Percentiles rank a stretch among this genome's conserved stretches.
phyloP scores from a whole-genome alignment of 2,329 filamentous ascomycete species.

The Parasarocladium wereldwijsianum region DNA sequence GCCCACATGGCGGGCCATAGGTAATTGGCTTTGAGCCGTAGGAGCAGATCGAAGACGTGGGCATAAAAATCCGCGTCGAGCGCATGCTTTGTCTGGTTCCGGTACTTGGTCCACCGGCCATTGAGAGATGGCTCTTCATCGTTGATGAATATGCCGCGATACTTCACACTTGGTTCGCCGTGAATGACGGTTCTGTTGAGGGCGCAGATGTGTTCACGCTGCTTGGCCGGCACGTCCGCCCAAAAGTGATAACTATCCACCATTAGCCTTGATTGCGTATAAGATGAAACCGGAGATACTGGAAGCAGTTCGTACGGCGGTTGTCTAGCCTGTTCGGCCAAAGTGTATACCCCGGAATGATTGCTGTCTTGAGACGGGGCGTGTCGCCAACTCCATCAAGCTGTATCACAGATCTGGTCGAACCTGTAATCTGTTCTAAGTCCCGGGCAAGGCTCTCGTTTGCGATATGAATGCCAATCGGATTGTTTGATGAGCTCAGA shows the following conservation, averaged over 20 bases:
- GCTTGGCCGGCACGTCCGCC: constrained; percentile 42
- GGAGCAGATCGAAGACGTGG: constrained; percentile 53
- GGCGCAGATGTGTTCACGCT: constrained; percentile 38
- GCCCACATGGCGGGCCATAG: constrained; percentile 60
- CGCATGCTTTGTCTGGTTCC: constrained; percentile 28
- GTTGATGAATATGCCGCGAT: constrained; percentile 57
- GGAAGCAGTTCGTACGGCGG: too few relatives aligned
- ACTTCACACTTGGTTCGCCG: constrained; percentile 47
- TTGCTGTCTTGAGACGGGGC: too few relatives aligned
- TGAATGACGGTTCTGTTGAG: constrained; percentile 39
- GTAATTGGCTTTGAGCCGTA: constrained; percentile 56
- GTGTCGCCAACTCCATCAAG: too few relatives aligned
- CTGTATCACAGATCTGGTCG: too few relatives aligned
- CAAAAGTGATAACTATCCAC: constrained; percentile 4
- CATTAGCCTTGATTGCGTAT: too few relatives aligned
- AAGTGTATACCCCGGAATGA: too few relatives aligned
- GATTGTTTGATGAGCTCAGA: too few relatives aligned
- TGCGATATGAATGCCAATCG: too few relatives aligned
- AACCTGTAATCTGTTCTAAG: too few relatives aligned
- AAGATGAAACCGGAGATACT: too few relatives aligned
- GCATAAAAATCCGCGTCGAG: constrained; percentile 45
- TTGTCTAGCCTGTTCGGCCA: too few relatives aligned
- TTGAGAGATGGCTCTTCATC: constrained; percentile 55
- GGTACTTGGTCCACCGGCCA: constrained; percentile 46
- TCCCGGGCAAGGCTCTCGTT: too few relatives aligned